Conservation (phyloP, 73 alveolate species). For the Paramecium pentaurelia region DNA sequence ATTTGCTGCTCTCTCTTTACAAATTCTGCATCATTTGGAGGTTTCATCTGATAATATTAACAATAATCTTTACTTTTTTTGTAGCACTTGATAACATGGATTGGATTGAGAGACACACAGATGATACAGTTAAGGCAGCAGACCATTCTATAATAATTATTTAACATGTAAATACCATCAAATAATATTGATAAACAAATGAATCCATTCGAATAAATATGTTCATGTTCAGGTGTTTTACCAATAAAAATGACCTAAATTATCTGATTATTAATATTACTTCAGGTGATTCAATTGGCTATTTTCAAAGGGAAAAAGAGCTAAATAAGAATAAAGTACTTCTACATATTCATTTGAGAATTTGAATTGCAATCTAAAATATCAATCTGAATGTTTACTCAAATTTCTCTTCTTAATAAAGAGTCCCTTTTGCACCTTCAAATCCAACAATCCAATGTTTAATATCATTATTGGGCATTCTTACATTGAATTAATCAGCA, state of each 20-base stretch:
- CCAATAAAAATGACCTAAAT: conserved; percentile 81
- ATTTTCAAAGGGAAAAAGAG: not conserved
- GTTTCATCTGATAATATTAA: conserved; percentile 47
- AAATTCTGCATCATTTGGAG: conserved; percentile 79
- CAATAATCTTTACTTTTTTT: conserved; percentile 54
- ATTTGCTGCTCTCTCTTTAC: conserved; percentile 65
- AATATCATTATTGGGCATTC: conserved; percentile 69
- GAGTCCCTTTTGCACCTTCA: conserved; percentile 91
- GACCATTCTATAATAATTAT: conserved; percentile 72
- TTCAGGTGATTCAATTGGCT: conserved; percentile 97
- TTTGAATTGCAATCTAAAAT: conserved; percentile 81
- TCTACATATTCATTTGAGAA: conserved; percentile 73
- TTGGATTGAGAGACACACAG: conserved; percentile 84
- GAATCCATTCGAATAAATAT: conserved; percentile 95
- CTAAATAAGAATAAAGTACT: not conserved
- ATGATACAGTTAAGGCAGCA: conserved; percentile 88
- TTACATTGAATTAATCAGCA: conserved; percentile 71
- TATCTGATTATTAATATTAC: conserved; percentile 34
- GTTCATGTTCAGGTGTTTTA: conserved; percentile 92
- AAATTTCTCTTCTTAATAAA: conserved; percentile 87
- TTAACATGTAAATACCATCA: conserved; percentile 64
- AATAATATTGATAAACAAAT: conserved; percentile 88
- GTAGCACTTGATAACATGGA: conserved; percentile 89
- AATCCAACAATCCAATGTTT: conserved; percentile 83
- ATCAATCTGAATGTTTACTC: not conserved